Evolutionary conservation across 148 eudicot genomes (phyloP).

Genomic region (Cornus controversa): DNA sequence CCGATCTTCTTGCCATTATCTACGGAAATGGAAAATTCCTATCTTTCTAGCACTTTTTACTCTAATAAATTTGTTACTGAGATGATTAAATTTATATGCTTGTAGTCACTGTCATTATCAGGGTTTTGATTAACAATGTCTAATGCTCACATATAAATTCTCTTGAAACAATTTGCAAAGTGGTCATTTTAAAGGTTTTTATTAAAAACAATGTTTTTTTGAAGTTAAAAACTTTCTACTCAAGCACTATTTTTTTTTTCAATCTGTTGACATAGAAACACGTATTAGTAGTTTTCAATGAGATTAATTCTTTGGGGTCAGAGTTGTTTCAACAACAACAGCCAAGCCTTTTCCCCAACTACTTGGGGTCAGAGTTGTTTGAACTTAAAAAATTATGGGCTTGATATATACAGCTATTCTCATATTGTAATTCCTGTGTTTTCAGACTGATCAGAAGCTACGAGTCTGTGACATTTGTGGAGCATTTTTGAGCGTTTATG

Average conservation of each 20-base stretch:
- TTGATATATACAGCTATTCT: not conserved
- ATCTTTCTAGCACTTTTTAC: not conserved
- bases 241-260: not conserved
- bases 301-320: not conserved
- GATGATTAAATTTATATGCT: not conserved
- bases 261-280: not conserved
- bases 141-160: not conserved
- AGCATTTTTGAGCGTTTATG: constrained; percentile 96
- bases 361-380: too few species aligned
- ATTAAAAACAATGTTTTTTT: not conserved
- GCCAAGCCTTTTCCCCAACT: too few species aligned
- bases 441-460: constrained; percentile 94
- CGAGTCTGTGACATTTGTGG: constrained; percentile 99
- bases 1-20: constrained; percentile 1
- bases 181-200: not conserved
- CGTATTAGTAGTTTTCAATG: not conserved
- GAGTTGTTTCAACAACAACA: too few species aligned
- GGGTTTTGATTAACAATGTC: not conserved
- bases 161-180: not conserved
- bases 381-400: not conserved
- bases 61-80: not conserved
- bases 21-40: not conserved
- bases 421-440: constrained; percentile 14
- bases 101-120: not conserved
- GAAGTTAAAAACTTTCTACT: constrained; percentile 2